Percentiles rank a stretch among this genome's conserved stretches.
phyloP scores from a whole-genome alignment of 441 rosid genomes.

The Aleurites moluccanus region DNA sequence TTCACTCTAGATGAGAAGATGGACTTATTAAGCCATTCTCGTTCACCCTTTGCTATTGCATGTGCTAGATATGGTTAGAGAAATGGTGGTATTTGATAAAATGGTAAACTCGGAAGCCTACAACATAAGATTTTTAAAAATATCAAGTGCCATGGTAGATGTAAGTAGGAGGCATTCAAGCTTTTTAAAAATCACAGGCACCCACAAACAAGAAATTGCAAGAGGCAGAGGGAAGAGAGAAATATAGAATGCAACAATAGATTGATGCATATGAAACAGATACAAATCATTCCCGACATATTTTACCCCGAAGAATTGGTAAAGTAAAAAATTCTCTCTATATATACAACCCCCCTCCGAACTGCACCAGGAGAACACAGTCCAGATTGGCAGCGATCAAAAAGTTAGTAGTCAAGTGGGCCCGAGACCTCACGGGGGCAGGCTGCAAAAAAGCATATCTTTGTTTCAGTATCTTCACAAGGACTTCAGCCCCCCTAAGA shows the following conservation, averaged over 20 bases:
- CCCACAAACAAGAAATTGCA: background rate
- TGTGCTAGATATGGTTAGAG: too few relatives aligned
- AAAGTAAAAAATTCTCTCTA: slow-evolving; percentile 47
- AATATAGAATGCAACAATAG: slow-evolving; percentile 26
- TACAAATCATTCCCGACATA: slow-evolving; percentile 41
- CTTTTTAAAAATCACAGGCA: background rate
- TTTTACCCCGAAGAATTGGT: slow-evolving; percentile 45
- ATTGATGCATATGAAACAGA: slow-evolving; percentile 41
- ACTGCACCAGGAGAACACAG: slow-evolving; percentile 34
- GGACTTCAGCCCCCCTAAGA: slow-evolving; percentile 23
- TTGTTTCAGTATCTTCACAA: slow-evolving; percentile 19
- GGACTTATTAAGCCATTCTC: too few relatives aligned
- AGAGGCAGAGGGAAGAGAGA: background rate
- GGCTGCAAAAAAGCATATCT: slow-evolving; percentile 25
- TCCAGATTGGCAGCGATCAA: slow-evolving; percentile 34
- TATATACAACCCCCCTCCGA: slow-evolving; percentile 59
- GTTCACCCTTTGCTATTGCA: too few relatives aligned
- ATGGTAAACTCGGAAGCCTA: background rate
- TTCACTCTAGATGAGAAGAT: too few relatives aligned
- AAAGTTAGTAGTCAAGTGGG: slow-evolving; percentile 38
- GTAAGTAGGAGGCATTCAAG: background rate
- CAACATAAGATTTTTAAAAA: background rate
- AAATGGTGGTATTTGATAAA: too few relatives aligned
- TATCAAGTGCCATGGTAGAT: too few relatives aligned
- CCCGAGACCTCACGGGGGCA: slow-evolving; percentile 20